Conservation (phyloP, 352 stramenopile genomes). For the Globisporangium heterothallicum region DNA sequence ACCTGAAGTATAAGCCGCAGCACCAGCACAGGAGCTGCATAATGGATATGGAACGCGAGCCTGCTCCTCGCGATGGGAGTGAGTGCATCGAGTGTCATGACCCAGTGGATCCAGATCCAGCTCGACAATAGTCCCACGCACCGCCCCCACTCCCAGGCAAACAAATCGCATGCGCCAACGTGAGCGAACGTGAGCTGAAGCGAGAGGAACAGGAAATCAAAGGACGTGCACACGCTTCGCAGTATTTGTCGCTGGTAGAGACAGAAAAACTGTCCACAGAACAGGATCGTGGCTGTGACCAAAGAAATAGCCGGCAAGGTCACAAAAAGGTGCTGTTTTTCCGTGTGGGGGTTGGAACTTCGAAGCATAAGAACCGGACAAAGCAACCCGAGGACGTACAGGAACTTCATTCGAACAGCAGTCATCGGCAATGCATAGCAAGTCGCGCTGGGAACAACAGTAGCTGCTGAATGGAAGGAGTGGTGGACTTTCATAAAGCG, state of each 20-base stretch:
- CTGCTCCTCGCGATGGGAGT: constrained; percentile 5
- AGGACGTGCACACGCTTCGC: constrained; percentile 10
- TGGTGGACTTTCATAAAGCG: not conserved
- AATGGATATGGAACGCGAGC: constrained; percentile 5
- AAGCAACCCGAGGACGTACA: constrained; percentile 6
- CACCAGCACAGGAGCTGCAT: constrained; percentile 2
- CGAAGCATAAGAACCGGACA: constrained; percentile 1
- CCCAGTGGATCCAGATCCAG: constrained; percentile 18
- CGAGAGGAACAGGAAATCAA: constrained; percentile 15
- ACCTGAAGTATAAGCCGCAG: constrained; percentile 11
- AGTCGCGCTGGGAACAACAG: not conserved
- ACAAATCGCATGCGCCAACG: constrained; percentile 8
- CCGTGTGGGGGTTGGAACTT: too few species aligned
- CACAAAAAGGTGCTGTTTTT: not conserved
- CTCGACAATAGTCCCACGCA: not conserved
- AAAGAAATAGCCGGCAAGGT: not conserved
- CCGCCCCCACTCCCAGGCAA: constrained; percentile 8
- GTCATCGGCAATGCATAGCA: not conserved
- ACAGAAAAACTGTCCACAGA: constrained; percentile 7
- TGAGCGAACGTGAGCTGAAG: constrained; percentile 16
- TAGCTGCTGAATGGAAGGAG: not conserved
- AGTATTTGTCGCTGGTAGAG: constrained; percentile 17
- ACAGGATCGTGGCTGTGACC: not conserved
- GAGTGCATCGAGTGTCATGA: constrained; percentile 20
- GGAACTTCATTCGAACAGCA: not conserved